These are phyloP conservation scores for Cryptosporidium ubiquitum DNA, from an alignment of 169 alveolate species.

Conservation along the genomic window DNA sequence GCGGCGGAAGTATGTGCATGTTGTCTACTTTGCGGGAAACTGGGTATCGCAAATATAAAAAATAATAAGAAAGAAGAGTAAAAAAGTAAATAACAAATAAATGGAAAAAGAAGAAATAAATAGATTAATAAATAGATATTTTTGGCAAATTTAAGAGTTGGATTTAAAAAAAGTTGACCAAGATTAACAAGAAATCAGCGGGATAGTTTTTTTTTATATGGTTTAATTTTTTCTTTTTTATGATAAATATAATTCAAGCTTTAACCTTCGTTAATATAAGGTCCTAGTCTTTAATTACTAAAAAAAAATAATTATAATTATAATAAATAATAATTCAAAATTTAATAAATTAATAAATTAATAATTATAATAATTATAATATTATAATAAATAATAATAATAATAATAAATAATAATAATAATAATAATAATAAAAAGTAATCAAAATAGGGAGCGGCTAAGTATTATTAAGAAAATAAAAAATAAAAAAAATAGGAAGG, in stretches of 20 bases:
- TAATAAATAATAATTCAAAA: too few relatives aligned
- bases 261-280: background rate
- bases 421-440: background rate
- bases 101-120: background rate
- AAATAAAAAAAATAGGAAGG: constrained; percentile 13
- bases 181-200: constrained; percentile 24
- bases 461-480: constrained; percentile 1
- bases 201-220: constrained; percentile 4
- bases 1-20: background rate
- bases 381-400: too few relatives aligned
- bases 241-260: background rate
- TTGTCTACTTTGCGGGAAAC: constrained; percentile 14
- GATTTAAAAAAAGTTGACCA: constrained; percentile 5
- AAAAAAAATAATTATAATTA: background rate
- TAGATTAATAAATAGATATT: constrained; percentile 26
- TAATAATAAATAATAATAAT: too few relatives aligned
- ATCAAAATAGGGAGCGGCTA: constrained; percentile 30
- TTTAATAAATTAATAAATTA: too few relatives aligned
- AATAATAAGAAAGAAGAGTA: background rate
- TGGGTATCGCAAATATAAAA: background rate
- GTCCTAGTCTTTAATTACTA: constrained; percentile 14
- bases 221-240: background rate
- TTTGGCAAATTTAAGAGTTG: constrained; percentile 3
- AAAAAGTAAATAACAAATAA: background rate
- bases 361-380: too few relatives aligned